Conservation (phyloP, 164 flowering plant genomes). For the Magnolia changhungtana region DNA sequence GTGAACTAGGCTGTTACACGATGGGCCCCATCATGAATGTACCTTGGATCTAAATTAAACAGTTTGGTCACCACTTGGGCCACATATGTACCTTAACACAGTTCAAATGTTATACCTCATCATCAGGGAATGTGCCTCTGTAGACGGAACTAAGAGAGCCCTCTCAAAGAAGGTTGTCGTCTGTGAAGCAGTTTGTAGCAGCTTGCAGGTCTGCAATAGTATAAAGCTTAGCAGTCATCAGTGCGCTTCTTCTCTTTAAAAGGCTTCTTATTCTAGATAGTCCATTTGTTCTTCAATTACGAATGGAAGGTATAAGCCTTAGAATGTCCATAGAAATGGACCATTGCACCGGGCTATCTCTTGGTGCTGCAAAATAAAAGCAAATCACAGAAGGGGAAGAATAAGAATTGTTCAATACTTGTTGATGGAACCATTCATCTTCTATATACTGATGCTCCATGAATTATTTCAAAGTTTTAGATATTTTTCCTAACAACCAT, state of each 20-base stretch:
- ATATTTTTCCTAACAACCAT: slow-evolving; percentile 9
- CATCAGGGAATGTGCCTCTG: slow-evolving; percentile 67
- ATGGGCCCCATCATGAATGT: too few species aligned
- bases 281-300: slow-evolving; percentile 25
- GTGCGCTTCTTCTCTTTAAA: slow-evolving; percentile 30
- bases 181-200: slow-evolving; percentile 67
- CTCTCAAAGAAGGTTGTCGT: slow-evolving; percentile 62
- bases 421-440: too few species aligned
- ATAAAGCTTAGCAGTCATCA: slow-evolving; percentile 38
- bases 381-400: too few species aligned
- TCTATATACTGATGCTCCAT: too few species aligned
- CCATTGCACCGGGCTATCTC: too few species aligned
- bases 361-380: too few species aligned
- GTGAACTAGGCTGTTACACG: too few species aligned
- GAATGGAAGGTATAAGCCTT: slow-evolving; percentile 31
- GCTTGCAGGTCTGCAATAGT: slow-evolving; percentile 60
- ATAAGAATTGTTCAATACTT: too few species aligned
- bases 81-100: too few species aligned
- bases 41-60: too few species aligned
- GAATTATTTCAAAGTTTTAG: too few species aligned
- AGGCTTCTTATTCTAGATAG: slow-evolving; percentile 36
- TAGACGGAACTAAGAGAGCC: slow-evolving; percentile 88
- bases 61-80: too few species aligned
- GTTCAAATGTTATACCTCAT: slow-evolving; percentile 45
- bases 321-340: slow-evolving; percentile 19